Base-by-base conservation (phyloP, 1,284 basidiomycete species). In the Phylloboletellus chloephorus region DNA sequence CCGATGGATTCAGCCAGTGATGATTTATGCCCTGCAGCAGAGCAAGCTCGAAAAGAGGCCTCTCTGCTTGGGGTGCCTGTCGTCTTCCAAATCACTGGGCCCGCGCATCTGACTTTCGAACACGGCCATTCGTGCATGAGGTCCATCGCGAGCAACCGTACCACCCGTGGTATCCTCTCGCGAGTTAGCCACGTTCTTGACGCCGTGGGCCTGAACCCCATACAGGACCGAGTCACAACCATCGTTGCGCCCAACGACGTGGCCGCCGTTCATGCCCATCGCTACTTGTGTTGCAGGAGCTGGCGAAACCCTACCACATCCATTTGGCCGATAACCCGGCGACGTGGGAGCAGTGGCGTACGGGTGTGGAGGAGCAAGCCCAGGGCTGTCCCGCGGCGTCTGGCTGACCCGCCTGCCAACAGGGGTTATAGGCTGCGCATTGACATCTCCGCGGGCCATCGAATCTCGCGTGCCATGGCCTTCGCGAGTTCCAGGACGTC, bases 391-490 rank as follows among this genome's bases (percentile, higher is more conserved):
- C 29, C 76, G 63, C 33, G 69, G 72, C 37, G 74, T 74, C 54
- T 82, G 79, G 52, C 82, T 87, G 3, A 70, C 70, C 30, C 82
- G 76, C 38, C 80, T 71, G 55, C 76, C 78, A 10, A 70, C 68
- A 8, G 84, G 76, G 8, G 75, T 69, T 24, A 81, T 61, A 6
- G 76, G 75, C 53, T 83, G 81, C 17, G 76, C 77, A 51, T 78
- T 82, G 47, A 68, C 66, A 46, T 82, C 74, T 34, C 63, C 67
- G 26, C 57, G 63, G 22, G 63, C 59, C 38, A 61, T 56, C 10
- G 62, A 64, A 30, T 63, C 64, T 30, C 79, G 72, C 11, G 68
- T 61, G 12, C 67, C 68, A 46, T 68, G 56, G 20, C 69, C 67
- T 47, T 76, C 72, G 31, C 64, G 66, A 37, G 64, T 61, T 32